Conservation (phyloP, 306 rosid species). For the Heteromeles arbutifolia region DNA sequence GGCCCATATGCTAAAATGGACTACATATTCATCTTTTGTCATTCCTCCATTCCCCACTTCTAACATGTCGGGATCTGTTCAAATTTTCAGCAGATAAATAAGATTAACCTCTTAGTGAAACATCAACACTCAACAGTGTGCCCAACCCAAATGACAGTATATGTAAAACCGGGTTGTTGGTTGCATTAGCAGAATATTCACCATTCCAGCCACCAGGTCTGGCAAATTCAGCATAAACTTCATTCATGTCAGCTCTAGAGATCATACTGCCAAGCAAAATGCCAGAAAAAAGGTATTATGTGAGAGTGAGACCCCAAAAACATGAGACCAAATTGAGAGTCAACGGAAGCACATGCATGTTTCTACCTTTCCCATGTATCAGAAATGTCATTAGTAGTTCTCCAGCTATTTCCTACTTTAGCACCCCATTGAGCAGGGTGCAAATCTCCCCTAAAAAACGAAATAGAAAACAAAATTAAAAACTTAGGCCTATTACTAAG, state of each 20-base stretch:
- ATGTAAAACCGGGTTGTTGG: background rate
- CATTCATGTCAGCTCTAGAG: slow-evolving; percentile 77
- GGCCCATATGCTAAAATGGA: slow-evolving; percentile 95
- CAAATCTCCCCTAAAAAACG: slow-evolving; percentile 70
- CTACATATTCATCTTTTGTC: slow-evolving; percentile 75
- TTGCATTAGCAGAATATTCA: slow-evolving; percentile 12
- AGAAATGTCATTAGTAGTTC: slow-evolving; percentile 76
- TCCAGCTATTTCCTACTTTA: slow-evolving; percentile 91
- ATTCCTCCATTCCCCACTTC: slow-evolving; percentile 97
- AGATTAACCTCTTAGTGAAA: background rate
- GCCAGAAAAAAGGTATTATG: background rate
- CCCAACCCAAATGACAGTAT: background rate
- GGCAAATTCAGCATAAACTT: slow-evolving; percentile 66
- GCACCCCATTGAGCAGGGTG: slow-evolving; percentile 94
- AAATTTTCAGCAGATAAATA: slow-evolving; percentile 1
- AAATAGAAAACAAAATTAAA: background rate
- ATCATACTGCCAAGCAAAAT: slow-evolving; percentile 55
- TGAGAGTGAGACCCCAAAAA: background rate
- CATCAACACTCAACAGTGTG: background rate
- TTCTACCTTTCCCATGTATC: slow-evolving; percentile 83
- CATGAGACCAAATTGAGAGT: background rate
- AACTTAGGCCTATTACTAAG: background rate
- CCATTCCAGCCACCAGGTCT: slow-evolving; percentile 99
- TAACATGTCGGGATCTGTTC: slow-evolving; percentile 95
- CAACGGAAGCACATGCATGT: background rate